Evolutionary conservation across 2,329 filamentous ascomycete species (phyloP).

Genomic region (Karstenula rhodostoma): DNA sequence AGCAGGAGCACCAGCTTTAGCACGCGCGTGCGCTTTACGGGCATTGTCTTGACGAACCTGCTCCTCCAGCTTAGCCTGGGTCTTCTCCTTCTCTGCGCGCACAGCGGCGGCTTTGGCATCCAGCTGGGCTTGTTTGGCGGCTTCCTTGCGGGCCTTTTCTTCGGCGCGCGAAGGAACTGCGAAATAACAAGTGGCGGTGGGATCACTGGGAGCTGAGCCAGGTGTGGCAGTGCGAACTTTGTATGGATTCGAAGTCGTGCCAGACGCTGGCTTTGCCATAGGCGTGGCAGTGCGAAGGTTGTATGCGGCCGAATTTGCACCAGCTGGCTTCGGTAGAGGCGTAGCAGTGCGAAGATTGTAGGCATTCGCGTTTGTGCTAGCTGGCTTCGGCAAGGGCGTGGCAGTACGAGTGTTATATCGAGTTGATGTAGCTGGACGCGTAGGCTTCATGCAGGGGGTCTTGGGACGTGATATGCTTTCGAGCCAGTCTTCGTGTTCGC

Average conservation of each 20-base stretch:
- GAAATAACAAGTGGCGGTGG: not conserved
- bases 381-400: not conserved
- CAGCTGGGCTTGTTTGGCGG: slow-evolving; percentile 20
- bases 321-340: not conserved
- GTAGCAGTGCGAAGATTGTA: not conserved
- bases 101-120: slow-evolving; percentile 24
- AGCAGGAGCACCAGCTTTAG: slow-evolving; percentile 23
- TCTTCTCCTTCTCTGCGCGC: slow-evolving; percentile 21
- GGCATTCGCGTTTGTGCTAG: not conserved
- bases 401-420: not conserved
- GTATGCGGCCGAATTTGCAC: not conserved
- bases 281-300: not conserved
- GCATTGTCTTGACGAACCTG: slow-evolving; percentile 17
- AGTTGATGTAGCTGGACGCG: not conserved
- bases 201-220: not conserved
- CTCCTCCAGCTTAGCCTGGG: slow-evolving; percentile 13
- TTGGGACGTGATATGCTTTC: slow-evolving; percentile 20
- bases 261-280: not conserved
- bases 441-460: not conserved
- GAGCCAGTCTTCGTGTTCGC: slow-evolving; percentile 23
- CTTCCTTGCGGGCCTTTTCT: slow-evolving; percentile 20
- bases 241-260: not conserved
- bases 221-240: no score
- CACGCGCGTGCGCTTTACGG: slow-evolving; percentile 24
- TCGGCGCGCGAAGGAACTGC: not conserved